phyloP scores from a whole-genome alignment of 2,329 filamentous ascomycete genomes.

The Trichoderma sp. region DNA sequence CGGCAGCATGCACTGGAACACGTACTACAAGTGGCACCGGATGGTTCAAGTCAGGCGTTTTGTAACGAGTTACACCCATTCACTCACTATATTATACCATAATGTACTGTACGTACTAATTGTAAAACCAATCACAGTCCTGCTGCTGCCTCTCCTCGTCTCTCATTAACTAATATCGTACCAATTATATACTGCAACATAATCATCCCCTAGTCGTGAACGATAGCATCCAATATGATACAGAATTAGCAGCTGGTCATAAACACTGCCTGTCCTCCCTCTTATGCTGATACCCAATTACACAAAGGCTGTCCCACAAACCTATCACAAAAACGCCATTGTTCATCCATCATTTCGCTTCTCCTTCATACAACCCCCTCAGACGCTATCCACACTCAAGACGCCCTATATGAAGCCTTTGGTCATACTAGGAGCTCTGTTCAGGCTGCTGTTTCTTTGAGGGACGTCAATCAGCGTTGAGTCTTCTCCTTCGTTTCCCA shows the following conservation, averaged over 20 bases:
- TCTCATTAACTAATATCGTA: slow-evolving; percentile 26
- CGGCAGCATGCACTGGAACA: slow-evolving; percentile 1
- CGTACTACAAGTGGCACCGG: neutral
- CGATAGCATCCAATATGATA: slow-evolving; percentile 21
- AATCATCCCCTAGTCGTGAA: slow-evolving; percentile 24
- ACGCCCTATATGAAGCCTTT: slow-evolving; percentile 70
- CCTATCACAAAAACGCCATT: slow-evolving; percentile 22
- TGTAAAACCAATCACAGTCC: neutral
- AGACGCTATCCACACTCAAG: neutral
- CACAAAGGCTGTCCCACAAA: slow-evolving; percentile 15
- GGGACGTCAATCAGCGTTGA: slow-evolving; percentile 54
- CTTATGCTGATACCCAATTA: slow-evolving; percentile 13
- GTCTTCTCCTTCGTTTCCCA: slow-evolving; percentile 45
- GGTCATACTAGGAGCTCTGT: slow-evolving; percentile 66
- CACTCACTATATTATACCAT: neutral
- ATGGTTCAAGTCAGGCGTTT: neutral
- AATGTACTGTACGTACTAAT: neutral
- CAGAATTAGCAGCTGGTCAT: slow-evolving; percentile 14
- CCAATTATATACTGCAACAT: slow-evolving; percentile 25
- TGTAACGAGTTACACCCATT: neutral
- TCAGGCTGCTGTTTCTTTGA: slow-evolving; percentile 66
- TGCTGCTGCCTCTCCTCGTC: neutral
- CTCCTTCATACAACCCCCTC: neutral
- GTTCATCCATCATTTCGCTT: slow-evolving; percentile 10
- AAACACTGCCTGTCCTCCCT: neutral